Evolutionary conservation across 192 early-diverging fungal genomes (phyloP), one percentile per base, ranked within the genome.

Genomic region (Phycomyces nitens): DNA sequence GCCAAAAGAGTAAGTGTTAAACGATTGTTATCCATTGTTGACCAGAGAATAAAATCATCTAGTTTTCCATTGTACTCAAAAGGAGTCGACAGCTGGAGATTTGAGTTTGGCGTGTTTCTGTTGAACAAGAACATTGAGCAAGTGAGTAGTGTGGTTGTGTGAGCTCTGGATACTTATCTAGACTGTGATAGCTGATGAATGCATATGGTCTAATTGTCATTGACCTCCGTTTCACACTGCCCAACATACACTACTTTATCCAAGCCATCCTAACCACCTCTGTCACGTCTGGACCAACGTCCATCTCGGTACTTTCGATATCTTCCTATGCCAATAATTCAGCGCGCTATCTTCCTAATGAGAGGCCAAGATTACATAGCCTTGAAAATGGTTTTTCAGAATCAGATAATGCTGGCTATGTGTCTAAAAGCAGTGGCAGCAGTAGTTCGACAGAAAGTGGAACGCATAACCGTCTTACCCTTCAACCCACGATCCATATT

Each of bases 51-150:
- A n/a, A n/a, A n/a, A 42, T 60, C 40, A 58, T n/a, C 11, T 70
- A 93, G 88, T 18, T 92, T 91, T 75, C 92, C 92, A 2, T 73
- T 94, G 18, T 91, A 80, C 72, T 57, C 77, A 3, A 85, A 82
- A 75, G 88, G 89, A 0, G 74, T 78, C 2, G 90, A 93, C 40
- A 66, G 78, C 8, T 70, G 80, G 64, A 77, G 88, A 14, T 92
- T 92, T 71, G 91, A 92, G 23, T 94, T 91, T 73, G 90, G 80
- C 8, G 92, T 94, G 4, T 94, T 92, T 73, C 64, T 94, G 34
- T 43, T 94, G 56, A 94, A 92, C 66, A 94, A 94, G 74, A 79
- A 94, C 56, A 84, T 94, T 71, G 92, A 94, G 66, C 91, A 93
- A 78, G 86, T 92, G 66, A 41, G 50, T 21, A 23, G 23, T 5